Base-by-base conservation (phyloP, 345 rosid genomes). In the Anacardium occidentale region DNA sequence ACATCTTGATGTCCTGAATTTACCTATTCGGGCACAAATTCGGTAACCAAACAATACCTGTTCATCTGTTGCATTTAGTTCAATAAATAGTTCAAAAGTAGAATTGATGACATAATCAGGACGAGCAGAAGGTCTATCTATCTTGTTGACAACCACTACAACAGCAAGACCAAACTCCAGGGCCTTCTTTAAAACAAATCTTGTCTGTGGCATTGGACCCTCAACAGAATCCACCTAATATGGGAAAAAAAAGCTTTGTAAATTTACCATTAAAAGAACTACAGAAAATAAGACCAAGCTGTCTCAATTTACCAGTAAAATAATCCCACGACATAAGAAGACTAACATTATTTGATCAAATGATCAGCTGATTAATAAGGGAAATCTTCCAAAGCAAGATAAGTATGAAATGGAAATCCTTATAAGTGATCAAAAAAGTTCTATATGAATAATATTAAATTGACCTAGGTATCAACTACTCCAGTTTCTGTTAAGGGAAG, bases 131-230 rank as follows among this genome's bases (percentile, higher is more conserved):
- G 97, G 91, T 71, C 98, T 91, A 79, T 95, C 97, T 62, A 95
- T 89, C 90, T 95, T 95, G 82, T 95, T 95, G 58, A 95, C 98
- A 55, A 92, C 99, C 50, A 95, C 99, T 44, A 94, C 96, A 74
- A 95, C 98, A 8, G 97, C 91, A 81, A 78, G 98, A 47, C 99
- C 98, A 79, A 95, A 95, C 74, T 92, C 98, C 67, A 95, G 86
- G 60, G 99, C 99, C 88, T 95, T 95, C 88, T 95, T 95, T 74
- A 95, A 75, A 71, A 95, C 98, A 82, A 92, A 94, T 84, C 97
- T 85, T 66, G 99, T 95, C 77, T 92, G 99, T 0, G 99, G 99
- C 99, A 92, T 95, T 54, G 99, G 99, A 72, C 99, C 98, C 83
- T 95, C 99, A 67, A 92, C 99, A 77, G 99, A 95, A 83, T 95